Evolutionary conservation across 768 basidiomycete species (phyloP), one percentile per base, ranked within the genome.

Genomic region (Fibroporia radiculosa): DNA sequence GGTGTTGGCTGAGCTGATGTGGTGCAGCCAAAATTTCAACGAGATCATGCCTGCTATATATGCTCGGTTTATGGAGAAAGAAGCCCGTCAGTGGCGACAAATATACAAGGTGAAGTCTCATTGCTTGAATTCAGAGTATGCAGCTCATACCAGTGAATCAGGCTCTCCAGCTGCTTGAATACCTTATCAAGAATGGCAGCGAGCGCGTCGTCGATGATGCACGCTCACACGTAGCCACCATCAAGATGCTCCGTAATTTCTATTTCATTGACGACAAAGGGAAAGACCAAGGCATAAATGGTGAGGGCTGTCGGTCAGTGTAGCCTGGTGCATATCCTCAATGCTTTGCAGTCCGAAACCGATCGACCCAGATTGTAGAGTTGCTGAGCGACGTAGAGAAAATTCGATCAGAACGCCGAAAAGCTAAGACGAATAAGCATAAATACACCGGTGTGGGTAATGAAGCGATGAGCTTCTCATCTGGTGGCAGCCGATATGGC

Each of bases 21-120:
- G 28, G 14, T 31, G 2, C 60, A 96, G 93, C 67, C 91, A 93
- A 74, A 80, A 93, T 51, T 99, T 99, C 67, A 99, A 98, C 65
- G 95, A 99, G 70, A 92, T 98, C 60, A 97, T 99, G 93, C 95
- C 96, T 3, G 82, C 80, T 58, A 96, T 97, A 54, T 98, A 96
- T 64, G 75, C 81, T 7, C 79, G 91, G 22, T 96, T 95, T 63
- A 95, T 93, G 82, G 90, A 98, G 65, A 98, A 98, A 67, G 96
- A 99, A 65, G 96, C 96, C 0, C 73, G 86, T 18, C 90, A 99
- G 61, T 99, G 96, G 96, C 75, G 96, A 27, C 93, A 99, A 64
- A 98, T 99, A 47, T 99, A 99, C 77, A 99, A 99, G 74, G 91
- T 81, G 68, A 34, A 26, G 2, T 31, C 11, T 44, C 40, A 20